Evolutionary conservation across 306 rosid genomes (phyloP).

Genomic region (Pyrus pyrifolia): DNA sequence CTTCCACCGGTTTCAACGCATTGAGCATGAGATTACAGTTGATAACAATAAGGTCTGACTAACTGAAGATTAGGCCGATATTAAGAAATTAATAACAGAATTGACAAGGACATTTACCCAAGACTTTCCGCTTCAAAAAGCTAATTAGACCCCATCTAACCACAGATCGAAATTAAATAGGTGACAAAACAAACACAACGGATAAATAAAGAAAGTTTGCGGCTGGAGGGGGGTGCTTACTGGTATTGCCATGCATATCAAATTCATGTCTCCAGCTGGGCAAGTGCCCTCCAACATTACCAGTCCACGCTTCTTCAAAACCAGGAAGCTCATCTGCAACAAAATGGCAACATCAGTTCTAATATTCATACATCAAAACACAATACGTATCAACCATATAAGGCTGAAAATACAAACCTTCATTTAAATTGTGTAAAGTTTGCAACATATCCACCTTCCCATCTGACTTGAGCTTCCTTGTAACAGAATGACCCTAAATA

Average conservation of each 20-base stretch:
- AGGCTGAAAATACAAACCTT: conserved; percentile 42
- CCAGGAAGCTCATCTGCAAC: conserved; percentile 61
- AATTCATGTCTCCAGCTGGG: conserved; percentile 29
- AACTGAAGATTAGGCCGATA: neutral
- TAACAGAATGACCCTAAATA: conserved; percentile 72
- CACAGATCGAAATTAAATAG: neutral
- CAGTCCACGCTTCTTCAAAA: conserved; percentile 74
- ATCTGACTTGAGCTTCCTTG: conserved; percentile 66
- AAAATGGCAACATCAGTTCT: neutral
- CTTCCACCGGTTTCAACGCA: too few species aligned
- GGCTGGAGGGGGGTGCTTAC: neutral
- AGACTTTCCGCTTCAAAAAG: neutral
- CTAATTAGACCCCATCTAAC: neutral
- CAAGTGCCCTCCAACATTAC: conserved; percentile 29
- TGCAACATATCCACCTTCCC: conserved; percentile 63
- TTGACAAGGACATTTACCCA: neutral
- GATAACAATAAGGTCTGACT: too few species aligned
- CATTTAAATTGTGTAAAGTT: conserved; percentile 69
- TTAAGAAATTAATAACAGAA: neutral
- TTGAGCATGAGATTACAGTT: too few species aligned
- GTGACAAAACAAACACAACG: neutral
- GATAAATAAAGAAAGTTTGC: neutral
- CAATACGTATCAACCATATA: neutral
- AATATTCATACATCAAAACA: neutral
- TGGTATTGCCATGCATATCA: conserved; percentile 9